Base-by-base conservation (phyloP, 2,329 filamentous ascomycete genomes). In the Aspergillus costaricaensis region DNA sequence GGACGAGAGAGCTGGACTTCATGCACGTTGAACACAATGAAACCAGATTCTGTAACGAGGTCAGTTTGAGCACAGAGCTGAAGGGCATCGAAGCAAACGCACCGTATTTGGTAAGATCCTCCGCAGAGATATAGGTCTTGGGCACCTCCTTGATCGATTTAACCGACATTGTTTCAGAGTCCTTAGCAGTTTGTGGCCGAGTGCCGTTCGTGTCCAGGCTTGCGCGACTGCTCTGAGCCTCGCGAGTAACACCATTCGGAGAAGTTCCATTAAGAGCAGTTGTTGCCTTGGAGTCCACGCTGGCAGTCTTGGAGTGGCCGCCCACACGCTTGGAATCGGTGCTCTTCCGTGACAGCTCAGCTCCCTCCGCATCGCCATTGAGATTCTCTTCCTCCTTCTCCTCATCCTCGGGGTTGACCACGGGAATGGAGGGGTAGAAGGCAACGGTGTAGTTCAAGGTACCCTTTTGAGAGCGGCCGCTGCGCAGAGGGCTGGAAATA, bases 21-120 rank as follows among this genome's bases (percentile, higher is more conserved):
- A 73, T 97, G 86, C 59, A 99, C 86, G 73, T 93, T 94, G 84
- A 99, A 98, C 58, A 99, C 91, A 64, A 99, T 83, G 59, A 99
- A 85, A 65, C 95, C 95, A 59, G 91, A 95, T 79, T 98, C 92
- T 88, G 64, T 44, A 56, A 36, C 14, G 10, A 4, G 12, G 41
- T 63, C 47, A 62, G 60, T 39, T 10, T 17, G 17, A 30, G 41
- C 15, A 7, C 17, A 21, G 7, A 12, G 32, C 8, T 12, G 17
- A 36, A 10, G 15, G 39, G 5, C 2, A 5, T 19, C 10, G n/a
- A 43, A 14, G 15, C 44, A 68, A 82, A 72, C 54, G 41, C 81
- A 88, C 86, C 86, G 73, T 97, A 89, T 72, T 90, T 87, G 67
- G 89, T 79, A 19, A 99, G 83, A 72, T 98, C 91, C 62, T 97